phyloP scores from a whole-genome alignment of 164 flowering plant genomes.

The Stephania yunnanensis region DNA sequence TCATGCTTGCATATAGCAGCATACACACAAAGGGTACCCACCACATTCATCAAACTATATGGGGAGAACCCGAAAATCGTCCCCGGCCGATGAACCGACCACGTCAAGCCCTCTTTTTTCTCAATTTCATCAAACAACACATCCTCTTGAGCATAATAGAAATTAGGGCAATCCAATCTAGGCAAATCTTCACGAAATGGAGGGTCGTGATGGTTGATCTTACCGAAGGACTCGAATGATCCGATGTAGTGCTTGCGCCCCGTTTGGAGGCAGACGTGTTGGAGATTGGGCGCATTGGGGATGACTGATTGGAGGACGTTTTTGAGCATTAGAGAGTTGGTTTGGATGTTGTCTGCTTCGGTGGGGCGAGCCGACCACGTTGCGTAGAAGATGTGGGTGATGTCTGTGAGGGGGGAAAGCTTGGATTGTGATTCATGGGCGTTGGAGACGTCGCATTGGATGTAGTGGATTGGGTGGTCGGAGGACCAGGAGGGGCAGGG shows the following conservation, averaged over 20 bases:
- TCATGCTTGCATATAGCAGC: conserved; percentile 72
- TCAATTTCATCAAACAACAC: conserved; percentile 43
- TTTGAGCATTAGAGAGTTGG: conserved; percentile 52
- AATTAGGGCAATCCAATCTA: conserved; percentile 45
- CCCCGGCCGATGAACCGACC: conserved; percentile 67
- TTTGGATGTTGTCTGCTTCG: conserved; percentile 48
- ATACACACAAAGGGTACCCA: conserved; percentile 62
- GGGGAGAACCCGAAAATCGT: conserved; percentile 74
- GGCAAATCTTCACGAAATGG: conserved; percentile 73
- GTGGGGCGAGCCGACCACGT: conserved; percentile 41
- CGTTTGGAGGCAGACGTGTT: conserved; percentile 68
- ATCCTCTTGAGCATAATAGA: conserved; percentile 63
- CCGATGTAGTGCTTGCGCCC: conserved; percentile 66
- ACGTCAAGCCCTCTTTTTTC: conserved; percentile 49
- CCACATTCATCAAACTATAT: conserved; percentile 55
- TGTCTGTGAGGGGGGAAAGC: conserved; percentile 57
- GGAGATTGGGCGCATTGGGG: conserved; percentile 55
- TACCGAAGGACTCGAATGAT: conserved; percentile 36
- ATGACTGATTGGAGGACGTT: conserved; percentile 59
- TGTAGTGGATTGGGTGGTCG: conserved; percentile 57
- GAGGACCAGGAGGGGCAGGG: conserved; percentile 56
- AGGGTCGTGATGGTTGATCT: conserved; percentile 38
- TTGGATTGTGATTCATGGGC: conserved; percentile 33
- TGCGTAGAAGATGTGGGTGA: conserved; percentile 74
- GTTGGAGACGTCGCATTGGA: conserved; percentile 65